These are phyloP conservation scores for Nigrospora osmanthi DNA, from an alignment of 2,329 filamentous ascomycete genomes.

Conservation along the genomic window DNA sequence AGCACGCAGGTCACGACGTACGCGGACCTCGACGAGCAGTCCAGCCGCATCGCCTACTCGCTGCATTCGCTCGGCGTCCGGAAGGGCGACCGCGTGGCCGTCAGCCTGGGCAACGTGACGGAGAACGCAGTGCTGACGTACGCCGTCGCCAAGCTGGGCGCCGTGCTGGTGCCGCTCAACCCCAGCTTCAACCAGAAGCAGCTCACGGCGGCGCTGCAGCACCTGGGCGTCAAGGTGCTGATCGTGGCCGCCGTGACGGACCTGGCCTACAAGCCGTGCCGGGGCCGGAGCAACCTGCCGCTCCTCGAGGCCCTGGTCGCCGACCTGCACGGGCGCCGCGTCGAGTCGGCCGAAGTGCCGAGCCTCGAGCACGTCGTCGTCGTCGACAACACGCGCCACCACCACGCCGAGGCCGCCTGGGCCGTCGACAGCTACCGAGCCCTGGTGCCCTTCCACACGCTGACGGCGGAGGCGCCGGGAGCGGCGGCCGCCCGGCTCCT, in stretches of 20 bases:
- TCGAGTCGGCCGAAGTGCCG: conserved; percentile 48
- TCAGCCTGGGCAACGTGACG: conserved; percentile 77
- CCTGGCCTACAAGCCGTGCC: conserved; percentile 56
- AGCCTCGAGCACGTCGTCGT: conserved; percentile 64
- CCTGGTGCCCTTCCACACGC: conserved; percentile 35
- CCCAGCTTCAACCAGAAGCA: conserved; percentile 78
- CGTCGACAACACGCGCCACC: conserved; percentile 63
- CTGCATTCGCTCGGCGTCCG: conserved; percentile 62
- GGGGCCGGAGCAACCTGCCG: conserved; percentile 43
- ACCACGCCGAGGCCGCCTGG: conserved; percentile 35
- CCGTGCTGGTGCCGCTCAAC: conserved; percentile 87
- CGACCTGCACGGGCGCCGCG: conserved; percentile 23
- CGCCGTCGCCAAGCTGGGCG: conserved; percentile 89
- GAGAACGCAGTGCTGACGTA: conserved; percentile 84
- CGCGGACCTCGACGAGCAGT: conserved; percentile 62
- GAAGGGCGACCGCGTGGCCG: conserved; percentile 78
- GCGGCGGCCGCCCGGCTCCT: conserved; percentile 27
- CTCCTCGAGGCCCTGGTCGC: conserved; percentile 39
- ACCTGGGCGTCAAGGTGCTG: conserved; percentile 65
- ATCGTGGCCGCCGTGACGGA: conserved; percentile 86
- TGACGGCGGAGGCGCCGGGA: conserved; percentile 39
- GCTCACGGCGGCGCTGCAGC: conserved; percentile 68
- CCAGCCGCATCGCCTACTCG: conserved; percentile 67
- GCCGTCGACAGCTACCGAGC: conserved; percentile 27
- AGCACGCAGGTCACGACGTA: conserved; percentile 69